Conservation (phyloP, 148 eudicot species). For the Rhododendron ferrugineum region DNA sequence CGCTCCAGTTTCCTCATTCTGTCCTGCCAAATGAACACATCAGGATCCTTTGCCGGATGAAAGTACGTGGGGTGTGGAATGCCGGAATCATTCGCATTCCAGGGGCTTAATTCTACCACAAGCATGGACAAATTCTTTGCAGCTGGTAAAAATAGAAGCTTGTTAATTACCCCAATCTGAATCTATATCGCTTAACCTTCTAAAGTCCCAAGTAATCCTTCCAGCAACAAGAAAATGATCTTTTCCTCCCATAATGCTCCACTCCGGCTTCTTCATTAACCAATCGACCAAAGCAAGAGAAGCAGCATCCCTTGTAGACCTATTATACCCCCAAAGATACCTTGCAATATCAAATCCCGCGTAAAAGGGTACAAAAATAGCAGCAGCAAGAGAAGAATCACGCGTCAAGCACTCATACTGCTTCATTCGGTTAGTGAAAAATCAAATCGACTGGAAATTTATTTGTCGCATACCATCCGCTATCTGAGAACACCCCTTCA, state of each 20-base stretch:
- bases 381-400: constrained; percentile 93
- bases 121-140: constrained; percentile 90
- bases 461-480: constrained; percentile 93
- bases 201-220: constrained; percentile 94
- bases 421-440: constrained; percentile 86
- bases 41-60: constrained; percentile 82
- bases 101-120: constrained; percentile 89
- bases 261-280: constrained; percentile 79
- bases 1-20: constrained; percentile 73
- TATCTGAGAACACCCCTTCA: constrained; percentile 71
- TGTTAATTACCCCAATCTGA: constrained; percentile 79
- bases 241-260: constrained; percentile 87
- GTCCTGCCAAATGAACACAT: constrained; percentile 75
- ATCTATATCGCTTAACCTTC: constrained; percentile 63
- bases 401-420: constrained; percentile 84
- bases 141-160: constrained; percentile 79
- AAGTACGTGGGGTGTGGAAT: constrained; percentile 97
- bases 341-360: constrained; percentile 92
- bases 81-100: constrained; percentile 89
- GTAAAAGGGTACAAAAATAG: constrained; percentile 88
- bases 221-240: constrained; percentile 98
- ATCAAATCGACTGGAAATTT: constrained; percentile 93
- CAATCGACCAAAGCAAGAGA: constrained; percentile 74
- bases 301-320: constrained; percentile 65
- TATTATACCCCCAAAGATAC: constrained; percentile 85